A percentile compares a stretch with the other conserved stretches of the same genome.
These are phyloP conservation scores for Candolleomyces aberdarensis DNA, from an alignment of 768 basidiomycete species.

Conservation along the genomic window DNA sequence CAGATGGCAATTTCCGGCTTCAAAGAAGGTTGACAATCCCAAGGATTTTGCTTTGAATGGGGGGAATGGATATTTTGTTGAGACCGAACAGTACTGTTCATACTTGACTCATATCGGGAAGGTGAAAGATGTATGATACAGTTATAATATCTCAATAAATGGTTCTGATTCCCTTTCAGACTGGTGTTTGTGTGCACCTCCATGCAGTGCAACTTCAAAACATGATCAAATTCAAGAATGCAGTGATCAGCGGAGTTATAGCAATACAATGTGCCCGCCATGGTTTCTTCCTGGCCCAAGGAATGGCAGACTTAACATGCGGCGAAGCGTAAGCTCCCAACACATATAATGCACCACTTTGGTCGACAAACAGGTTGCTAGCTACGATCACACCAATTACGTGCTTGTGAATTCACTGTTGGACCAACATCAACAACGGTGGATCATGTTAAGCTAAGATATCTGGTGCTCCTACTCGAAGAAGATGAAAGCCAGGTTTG, in stretches of 20 bases:
- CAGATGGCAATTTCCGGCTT: conserved; percentile 25
- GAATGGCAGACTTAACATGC: conserved; percentile 21
- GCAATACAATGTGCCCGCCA: conserved; percentile 26
- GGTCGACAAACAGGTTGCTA: background rate
- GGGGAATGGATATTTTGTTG: conserved; percentile 23
- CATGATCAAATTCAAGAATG: conserved; percentile 23
- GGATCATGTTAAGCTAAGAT: conserved; percentile 26
- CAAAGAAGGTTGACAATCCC: conserved; percentile 25
- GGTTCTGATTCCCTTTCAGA: conserved; percentile 7
- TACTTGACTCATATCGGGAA: conserved; percentile 15
- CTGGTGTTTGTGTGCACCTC: conserved; percentile 22
- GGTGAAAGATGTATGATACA: background rate
- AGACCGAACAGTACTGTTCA: conserved; percentile 9
- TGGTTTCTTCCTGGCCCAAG: conserved; percentile 20
- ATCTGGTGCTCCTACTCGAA: conserved; percentile 25
- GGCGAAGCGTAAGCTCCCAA: conserved; percentile 23
- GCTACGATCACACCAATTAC: conserved; percentile 21
- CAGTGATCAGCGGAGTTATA: conserved; percentile 24
- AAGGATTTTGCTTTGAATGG: conserved; percentile 25
- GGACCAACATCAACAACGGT: conserved; percentile 11
- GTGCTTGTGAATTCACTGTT: conserved; percentile 16
- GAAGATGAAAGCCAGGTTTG: conserved; percentile 18
- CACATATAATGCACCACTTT: background rate
- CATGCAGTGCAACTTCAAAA: conserved; percentile 24
- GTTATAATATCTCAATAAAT: no score